phyloP scores from a whole-genome alignment of 768 basidiomycete species.

The Crucibulum laeve region DNA sequence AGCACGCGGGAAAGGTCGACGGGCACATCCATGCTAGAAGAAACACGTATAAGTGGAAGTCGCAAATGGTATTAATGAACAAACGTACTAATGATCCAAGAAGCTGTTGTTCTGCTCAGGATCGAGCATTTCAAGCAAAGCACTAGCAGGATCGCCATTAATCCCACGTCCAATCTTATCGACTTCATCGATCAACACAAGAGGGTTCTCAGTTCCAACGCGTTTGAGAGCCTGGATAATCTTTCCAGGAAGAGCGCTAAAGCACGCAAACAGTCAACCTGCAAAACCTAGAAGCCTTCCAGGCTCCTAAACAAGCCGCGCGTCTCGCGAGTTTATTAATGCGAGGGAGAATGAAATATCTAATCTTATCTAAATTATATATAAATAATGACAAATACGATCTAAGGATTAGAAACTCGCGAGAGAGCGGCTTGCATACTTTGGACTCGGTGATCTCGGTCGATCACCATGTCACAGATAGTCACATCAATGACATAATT shows the following conservation, averaged over 20 bases:
- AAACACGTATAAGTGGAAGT: slow-evolving; percentile 6
- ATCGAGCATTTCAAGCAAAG: slow-evolving; percentile 88
- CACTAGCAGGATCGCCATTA: slow-evolving; percentile 91
- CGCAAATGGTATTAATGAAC: not conserved
- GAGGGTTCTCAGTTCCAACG: slow-evolving; percentile 89
- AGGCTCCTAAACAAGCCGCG: no score
- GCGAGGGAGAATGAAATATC: no score
- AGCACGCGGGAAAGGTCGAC: slow-evolving; percentile 94
- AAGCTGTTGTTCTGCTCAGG: slow-evolving; percentile 95
- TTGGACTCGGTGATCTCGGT: no score
- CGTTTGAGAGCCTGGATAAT: slow-evolving; percentile 93
- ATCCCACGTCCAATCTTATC: slow-evolving; percentile 92
- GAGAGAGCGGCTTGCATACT: no score
- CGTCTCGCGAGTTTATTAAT: no score
- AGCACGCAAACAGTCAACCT: not conserved
- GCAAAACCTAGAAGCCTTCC: slow-evolving; percentile 2
- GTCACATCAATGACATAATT: no score
- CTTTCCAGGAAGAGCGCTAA: slow-evolving; percentile 86
- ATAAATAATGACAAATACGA: no score
- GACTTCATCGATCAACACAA: slow-evolving; percentile 93
- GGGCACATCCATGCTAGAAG: slow-evolving; percentile 85
- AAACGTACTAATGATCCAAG: slow-evolving; percentile 87
- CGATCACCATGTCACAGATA: no score
- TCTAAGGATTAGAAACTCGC: no score
- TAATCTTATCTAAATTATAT: no score